Conservation (phyloP, 345 rosid genomes). For the Moringa oleifera region DNA sequence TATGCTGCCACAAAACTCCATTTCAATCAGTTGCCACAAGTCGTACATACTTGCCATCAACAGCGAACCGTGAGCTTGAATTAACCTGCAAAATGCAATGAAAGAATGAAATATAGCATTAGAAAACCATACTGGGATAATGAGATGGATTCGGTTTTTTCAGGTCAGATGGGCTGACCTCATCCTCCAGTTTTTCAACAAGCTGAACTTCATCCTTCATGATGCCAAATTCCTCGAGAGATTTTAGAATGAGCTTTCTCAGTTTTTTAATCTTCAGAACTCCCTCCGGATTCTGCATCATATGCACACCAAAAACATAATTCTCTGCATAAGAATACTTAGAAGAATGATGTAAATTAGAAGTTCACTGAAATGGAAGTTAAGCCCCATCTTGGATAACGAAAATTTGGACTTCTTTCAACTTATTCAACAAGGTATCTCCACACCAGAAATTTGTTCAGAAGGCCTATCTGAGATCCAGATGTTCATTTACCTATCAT, state of each 20-base stretch:
- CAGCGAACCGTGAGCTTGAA: slow-evolving; percentile 53
- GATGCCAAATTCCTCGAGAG: slow-evolving; percentile 44
- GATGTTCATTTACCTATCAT: background rate
- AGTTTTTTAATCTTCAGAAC: slow-evolving; percentile 67
- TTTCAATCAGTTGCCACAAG: slow-evolving; percentile 44
- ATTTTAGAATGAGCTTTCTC: slow-evolving; percentile 47
- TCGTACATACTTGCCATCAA: slow-evolving; percentile 56
- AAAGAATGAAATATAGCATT: slow-evolving; percentile 2
- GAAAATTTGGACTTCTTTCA: too few species aligned
- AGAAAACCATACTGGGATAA: background rate
- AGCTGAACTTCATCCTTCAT: slow-evolving; percentile 37
- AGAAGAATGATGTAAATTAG: too few species aligned
- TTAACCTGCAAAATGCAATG: slow-evolving; percentile 37
- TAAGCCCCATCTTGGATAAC: too few species aligned
- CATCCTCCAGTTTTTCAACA: slow-evolving; percentile 37
- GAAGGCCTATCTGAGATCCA: too few species aligned
- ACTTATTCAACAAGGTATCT: too few species aligned
- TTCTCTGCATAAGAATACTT: background rate
- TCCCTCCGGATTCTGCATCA: slow-evolving; percentile 51
- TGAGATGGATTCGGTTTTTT: too few species aligned
- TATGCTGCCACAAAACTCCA: slow-evolving; percentile 1
- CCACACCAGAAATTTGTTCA: too few species aligned
- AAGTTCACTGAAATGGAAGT: background rate
- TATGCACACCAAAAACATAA: background rate
- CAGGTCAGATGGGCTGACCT: slow-evolving; percentile 38